A percentile compares a stretch with the other conserved stretches of the same genome.
phyloP scores from a whole-genome alignment of 2,329 filamentous ascomycete genomes.

The Xenoacremonium recifei region DNA sequence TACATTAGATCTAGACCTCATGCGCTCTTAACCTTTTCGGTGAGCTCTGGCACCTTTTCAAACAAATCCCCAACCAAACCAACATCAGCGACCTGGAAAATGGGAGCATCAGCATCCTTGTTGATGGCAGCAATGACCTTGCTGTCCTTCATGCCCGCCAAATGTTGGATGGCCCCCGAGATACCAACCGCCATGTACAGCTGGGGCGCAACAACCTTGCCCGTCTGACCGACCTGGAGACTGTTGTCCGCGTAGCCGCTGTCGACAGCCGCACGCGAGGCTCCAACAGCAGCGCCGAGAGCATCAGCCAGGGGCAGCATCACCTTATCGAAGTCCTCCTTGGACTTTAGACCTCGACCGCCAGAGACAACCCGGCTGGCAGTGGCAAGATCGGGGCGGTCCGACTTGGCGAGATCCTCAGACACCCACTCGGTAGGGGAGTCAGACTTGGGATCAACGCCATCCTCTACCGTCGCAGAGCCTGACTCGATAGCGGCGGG shows the following conservation, averaged over 20 bases:
- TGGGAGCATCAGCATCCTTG: conserved; percentile 94
- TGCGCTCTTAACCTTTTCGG: conserved; percentile 80
- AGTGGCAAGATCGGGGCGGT: conserved; percentile 90
- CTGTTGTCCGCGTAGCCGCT: conserved; percentile 98
- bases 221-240: conserved; percentile 95
- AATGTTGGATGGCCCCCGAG: conserved; percentile 94
- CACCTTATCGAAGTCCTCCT: conserved; percentile 92
- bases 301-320: conserved; percentile 92
- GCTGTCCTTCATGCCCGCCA: conserved; percentile 99
- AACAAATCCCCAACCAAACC: conserved; percentile 94
- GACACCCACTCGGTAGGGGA: conserved; percentile 83
- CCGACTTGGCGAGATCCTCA: conserved; percentile 88
- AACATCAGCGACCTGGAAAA: conserved; percentile 97
- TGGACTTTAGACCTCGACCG: conserved; percentile 92
- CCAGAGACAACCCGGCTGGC: conserved; percentile 88
- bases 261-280: conserved; percentile 92
- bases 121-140: conserved; percentile 99
- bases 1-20: conserved; percentile 27
- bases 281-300: conserved; percentile 92
- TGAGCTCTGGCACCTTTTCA: conserved; percentile 92
- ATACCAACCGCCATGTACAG: conserved; percentile 95
- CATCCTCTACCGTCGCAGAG: conserved; percentile 75
- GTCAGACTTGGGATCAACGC: conserved; percentile 77
- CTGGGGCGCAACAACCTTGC: conserved; percentile 96
- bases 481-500: conserved; percentile 69